Evolutionary conservation across 2,329 filamentous ascomycete species (phyloP).

Genomic region (Ambrosiella cleistominuta): DNA sequence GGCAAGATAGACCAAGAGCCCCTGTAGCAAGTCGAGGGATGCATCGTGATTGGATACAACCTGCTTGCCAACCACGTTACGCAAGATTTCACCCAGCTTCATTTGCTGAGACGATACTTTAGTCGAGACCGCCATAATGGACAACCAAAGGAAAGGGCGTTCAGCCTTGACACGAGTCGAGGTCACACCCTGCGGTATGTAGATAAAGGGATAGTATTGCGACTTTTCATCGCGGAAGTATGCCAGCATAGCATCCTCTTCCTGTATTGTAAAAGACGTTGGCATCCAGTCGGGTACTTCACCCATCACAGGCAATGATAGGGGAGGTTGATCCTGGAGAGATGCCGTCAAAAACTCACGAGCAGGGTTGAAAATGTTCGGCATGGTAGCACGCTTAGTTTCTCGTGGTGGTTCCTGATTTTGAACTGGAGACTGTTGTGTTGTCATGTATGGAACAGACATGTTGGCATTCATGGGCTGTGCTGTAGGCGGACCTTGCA

Average conservation of each 20-base stretch:
- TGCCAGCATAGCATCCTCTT: conserved; percentile 9
- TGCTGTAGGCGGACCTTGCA: background rate
- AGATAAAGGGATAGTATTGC: conserved; percentile 18
- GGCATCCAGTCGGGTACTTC: conserved; percentile 9
- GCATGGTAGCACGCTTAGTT: conserved; percentile 7
- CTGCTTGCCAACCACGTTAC: conserved; percentile 16
- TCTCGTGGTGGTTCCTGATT: background rate
- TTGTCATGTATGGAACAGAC: background rate
- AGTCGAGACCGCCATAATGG: conserved; percentile 20
- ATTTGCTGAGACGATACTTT: conserved; percentile 16
- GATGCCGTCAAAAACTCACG: conserved; percentile 8
- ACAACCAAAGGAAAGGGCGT: conserved; percentile 23
- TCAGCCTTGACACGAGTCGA: conserved; percentile 18
- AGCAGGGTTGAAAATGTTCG: conserved; percentile 12
- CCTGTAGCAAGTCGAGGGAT: conserved; percentile 18
- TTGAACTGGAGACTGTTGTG: conserved; percentile 7
- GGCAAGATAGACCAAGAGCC: conserved; percentile 17
- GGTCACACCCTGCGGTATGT: conserved; percentile 14
- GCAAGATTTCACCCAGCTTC: conserved; percentile 15
- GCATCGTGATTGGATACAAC: conserved; percentile 16
- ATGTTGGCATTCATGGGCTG: background rate
- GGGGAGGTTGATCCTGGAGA: background rate
- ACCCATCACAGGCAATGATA: background rate
- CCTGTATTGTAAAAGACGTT: background rate
- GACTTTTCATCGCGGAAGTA: conserved; percentile 16